Conservation (phyloP, 192 early-diverging fungal genomes). For the Backusella tuberculispora region DNA sequence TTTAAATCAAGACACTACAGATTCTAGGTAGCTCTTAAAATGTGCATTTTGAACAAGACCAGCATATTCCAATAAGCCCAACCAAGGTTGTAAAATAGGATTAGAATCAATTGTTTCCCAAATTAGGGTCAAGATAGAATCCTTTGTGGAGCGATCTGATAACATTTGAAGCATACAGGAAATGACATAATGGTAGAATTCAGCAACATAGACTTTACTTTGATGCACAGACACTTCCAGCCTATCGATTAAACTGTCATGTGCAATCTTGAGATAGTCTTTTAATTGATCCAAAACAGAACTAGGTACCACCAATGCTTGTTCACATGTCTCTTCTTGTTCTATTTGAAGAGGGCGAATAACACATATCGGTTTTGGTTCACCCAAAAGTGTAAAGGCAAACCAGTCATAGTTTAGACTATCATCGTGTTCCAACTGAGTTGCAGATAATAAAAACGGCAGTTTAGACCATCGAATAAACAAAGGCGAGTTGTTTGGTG, state of each 20-base stretch:
- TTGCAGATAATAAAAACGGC: neutral
- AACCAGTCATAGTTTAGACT: conserved; percentile 28
- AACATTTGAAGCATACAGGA: neutral
- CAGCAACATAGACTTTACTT: neutral
- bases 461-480: conserved; percentile 28
- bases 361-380: conserved; percentile 13
- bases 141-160: neutral
- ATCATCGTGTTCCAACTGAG: neutral
- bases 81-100: neutral
- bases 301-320: neutral
- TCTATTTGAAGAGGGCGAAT: neutral
- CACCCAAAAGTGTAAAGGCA: conserved; percentile 8
- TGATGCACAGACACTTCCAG: neutral
- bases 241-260: neutral
- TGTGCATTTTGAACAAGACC: neutral
- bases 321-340: neutral
- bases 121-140: neutral
- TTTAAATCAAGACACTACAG: neutral
- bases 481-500: neutral
- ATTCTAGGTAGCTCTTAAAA: neutral
- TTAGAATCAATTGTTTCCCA: neutral
- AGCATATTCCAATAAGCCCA: neutral
- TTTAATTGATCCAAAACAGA: conserved; percentile 15
- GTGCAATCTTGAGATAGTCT: neutral
- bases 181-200: conserved; percentile 10